phyloP scores from a whole-genome alignment of 192 early-diverging fungal genomes.

The Backusella tarrabulga region DNA sequence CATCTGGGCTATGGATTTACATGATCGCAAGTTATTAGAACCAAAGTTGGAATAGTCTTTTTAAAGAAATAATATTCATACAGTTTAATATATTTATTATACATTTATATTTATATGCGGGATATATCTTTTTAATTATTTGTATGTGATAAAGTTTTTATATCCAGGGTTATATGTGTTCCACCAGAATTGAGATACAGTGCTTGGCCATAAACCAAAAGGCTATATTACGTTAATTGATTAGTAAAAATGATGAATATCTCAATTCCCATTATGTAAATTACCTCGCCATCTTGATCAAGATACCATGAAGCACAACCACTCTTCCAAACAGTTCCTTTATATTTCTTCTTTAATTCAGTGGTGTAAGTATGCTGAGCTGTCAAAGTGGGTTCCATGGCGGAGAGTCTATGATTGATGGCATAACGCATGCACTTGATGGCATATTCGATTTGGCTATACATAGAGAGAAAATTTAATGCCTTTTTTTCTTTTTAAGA shows the following conservation, averaged over 20 bases:
- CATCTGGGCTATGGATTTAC: conserved; percentile 10
- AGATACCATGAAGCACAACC: conserved; percentile 55
- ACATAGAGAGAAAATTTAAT: conserved; percentile 29
- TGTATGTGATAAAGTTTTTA: background rate
- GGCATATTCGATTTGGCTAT: conserved; percentile 48
- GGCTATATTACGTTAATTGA: background rate
- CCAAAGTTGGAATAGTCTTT: background rate
- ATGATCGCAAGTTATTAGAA: conserved; percentile 7
- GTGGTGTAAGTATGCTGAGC: conserved; percentile 34
- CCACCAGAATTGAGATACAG: conserved; percentile 10
- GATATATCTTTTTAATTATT: background rate
- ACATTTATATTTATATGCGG: background rate
- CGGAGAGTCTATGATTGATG: conserved; percentile 39
- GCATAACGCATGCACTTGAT: conserved; percentile 40
- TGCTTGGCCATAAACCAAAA: conserved; percentile 9
- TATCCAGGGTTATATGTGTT: background rate
- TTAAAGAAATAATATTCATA: background rate
- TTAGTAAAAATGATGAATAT: background rate
- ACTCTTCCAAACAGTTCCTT: conserved; percentile 45
- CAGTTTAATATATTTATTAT: background rate
- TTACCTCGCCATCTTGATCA: conserved; percentile 20
- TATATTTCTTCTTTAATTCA: conserved; percentile 23
- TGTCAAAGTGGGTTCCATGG: conserved; percentile 33
- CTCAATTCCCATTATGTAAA: background rate
- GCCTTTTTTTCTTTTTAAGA: background rate